phyloP scores from a whole-genome alignment of 2,329 filamentous ascomycete genomes.

The Apiospora pterosperma region DNA sequence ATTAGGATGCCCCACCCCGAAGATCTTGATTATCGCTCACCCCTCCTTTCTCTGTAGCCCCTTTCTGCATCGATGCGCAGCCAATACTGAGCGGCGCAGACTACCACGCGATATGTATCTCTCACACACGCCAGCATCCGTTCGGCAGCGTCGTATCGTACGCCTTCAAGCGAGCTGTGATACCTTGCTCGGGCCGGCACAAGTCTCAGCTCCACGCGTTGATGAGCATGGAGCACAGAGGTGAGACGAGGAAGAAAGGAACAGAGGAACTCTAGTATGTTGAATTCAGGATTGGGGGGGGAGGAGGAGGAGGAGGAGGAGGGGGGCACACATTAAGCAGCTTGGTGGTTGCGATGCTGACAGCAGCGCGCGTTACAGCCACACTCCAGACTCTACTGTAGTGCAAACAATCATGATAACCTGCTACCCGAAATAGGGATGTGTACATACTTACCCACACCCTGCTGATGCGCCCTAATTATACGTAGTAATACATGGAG shows the following conservation, averaged over 20 bases:
- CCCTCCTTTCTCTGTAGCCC: not conserved
- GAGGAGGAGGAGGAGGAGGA: no score
- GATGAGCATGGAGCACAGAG: not conserved
- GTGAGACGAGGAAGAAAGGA: not conserved
- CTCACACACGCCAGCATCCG: not conserved
- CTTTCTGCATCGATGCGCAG: not conserved
- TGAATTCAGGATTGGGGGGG: not conserved
- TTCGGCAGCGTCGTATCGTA: not conserved
- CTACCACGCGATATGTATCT: not conserved
- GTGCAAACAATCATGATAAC: not conserved
- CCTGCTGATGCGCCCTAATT: not conserved
- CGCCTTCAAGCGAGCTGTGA: not conserved
- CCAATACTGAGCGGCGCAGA: not conserved
- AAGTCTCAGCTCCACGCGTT: not conserved
- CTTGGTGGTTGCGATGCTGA: not conserved
- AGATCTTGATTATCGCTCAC: not conserved
- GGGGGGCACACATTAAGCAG: no score
- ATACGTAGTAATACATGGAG: not conserved
- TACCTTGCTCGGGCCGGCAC: not conserved
- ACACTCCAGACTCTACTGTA: not conserved
- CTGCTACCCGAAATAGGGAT: not conserved
- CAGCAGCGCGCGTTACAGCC: not conserved
- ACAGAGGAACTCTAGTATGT: not conserved
- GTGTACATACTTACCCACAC: not conserved
- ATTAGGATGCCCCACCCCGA: not conserved